Conservation (phyloP, 139 green algal genomes). For the Nannochloris sp. region DNA sequence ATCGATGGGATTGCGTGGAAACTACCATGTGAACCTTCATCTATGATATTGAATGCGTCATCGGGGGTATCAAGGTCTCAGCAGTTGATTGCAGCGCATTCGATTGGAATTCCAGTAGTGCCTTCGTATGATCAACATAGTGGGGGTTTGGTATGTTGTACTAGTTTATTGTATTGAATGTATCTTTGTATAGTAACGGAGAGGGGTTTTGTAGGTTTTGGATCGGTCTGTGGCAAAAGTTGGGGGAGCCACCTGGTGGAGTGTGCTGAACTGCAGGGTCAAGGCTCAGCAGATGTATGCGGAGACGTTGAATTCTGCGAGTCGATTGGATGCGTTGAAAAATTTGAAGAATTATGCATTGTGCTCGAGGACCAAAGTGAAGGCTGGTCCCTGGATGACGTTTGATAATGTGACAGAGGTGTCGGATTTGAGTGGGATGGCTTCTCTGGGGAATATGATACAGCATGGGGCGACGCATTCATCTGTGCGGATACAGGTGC, state of each 20-base stretch:
- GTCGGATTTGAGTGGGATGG: slow-evolving; percentile 9
- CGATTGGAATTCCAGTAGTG: slow-evolving; percentile 41
- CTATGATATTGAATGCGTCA: slow-evolving; percentile 34
- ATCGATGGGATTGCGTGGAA: slow-evolving; percentile 36
- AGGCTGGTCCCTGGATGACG: slow-evolving; percentile 20
- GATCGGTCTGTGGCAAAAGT: slow-evolving; percentile 50
- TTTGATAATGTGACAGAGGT: slow-evolving; percentile 34
- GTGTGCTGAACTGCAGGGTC: slow-evolving; percentile 33
- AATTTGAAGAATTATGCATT: slow-evolving; percentile 47
- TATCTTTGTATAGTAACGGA: neutral
- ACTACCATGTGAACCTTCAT: slow-evolving; percentile 46
- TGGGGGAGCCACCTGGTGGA: slow-evolving; percentile 51
- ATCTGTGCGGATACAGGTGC: slow-evolving; percentile 12
- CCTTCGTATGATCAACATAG: slow-evolving; percentile 42
- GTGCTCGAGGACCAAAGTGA: slow-evolving; percentile 16
- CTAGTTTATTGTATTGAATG: neutral
- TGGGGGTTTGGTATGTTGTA: slow-evolving; percentile 45
- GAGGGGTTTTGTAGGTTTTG: slow-evolving; percentile 42
- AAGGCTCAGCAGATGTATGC: slow-evolving; percentile 35
- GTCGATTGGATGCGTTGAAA: slow-evolving; percentile 23
- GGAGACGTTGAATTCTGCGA: slow-evolving; percentile 6
- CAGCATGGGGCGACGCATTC: neutral
- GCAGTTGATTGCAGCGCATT: slow-evolving; percentile 54
- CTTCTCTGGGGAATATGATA: neutral
- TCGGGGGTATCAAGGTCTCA: slow-evolving; percentile 54